phyloP scores from a whole-genome alignment of 306 rosid genomes.

The Alnus glutinosa region DNA sequence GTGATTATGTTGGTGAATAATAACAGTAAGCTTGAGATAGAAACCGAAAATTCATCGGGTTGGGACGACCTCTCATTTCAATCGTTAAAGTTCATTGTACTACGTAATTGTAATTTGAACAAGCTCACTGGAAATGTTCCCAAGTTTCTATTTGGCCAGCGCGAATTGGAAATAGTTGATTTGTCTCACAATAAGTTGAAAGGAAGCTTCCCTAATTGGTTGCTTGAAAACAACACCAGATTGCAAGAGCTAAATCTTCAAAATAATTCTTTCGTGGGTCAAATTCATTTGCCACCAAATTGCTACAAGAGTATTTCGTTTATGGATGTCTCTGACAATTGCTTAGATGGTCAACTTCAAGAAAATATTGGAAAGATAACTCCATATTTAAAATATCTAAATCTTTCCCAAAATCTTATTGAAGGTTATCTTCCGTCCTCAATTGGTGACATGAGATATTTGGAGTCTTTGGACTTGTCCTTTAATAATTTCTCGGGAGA shows the following conservation, averaged over 20 bases:
- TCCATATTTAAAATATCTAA: background rate
- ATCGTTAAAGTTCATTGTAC: slow-evolving; percentile 2
- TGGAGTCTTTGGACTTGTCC: background rate
- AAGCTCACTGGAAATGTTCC: background rate
- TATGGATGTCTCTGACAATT: background rate
- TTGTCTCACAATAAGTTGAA: slow-evolving; percentile 7
- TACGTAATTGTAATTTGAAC: slow-evolving; percentile 6
- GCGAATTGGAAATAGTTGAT: slow-evolving; percentile 3
- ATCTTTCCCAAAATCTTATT: background rate
- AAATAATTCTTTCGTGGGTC: background rate
- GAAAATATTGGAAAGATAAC: background rate
- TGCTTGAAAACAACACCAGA: background rate
- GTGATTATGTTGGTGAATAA: slow-evolving; percentile 3
- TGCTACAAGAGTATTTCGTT: background rate
- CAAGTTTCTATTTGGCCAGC: slow-evolving; percentile 1
- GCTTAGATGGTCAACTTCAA: background rate
- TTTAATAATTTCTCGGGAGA: slow-evolving; percentile 7
- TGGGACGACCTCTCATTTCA: slow-evolving; percentile 22
- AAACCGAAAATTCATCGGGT: background rate
- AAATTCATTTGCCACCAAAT: background rate
- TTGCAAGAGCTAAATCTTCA: background rate
- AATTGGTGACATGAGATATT: background rate
- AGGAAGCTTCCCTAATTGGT: slow-evolving; percentile 8
- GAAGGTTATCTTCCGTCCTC: slow-evolving; percentile 20
- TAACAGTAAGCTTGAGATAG: slow-evolving; percentile 16